Base-by-base conservation (phyloP, 495 filamentous ascomycete genomes). In the Glonium stellatum region DNA sequence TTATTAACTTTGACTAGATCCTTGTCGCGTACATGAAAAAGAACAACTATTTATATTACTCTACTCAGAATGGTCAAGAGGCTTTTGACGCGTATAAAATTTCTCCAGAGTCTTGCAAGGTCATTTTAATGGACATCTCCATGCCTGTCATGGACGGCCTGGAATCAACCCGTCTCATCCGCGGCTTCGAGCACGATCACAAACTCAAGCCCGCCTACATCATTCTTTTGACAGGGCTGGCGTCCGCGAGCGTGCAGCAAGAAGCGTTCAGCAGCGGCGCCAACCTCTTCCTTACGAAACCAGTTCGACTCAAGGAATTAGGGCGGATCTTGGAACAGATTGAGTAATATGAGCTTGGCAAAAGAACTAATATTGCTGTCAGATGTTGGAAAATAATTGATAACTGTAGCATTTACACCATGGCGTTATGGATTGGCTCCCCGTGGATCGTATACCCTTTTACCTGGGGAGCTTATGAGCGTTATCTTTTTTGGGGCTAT, bases 361-460 rank as follows among this genome's bases (percentile, higher is more conserved):
- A 8, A 15, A 39, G 8, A 39, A 39, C 15, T 8, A 39, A 8
- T 39, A 15, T 39, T 15, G 36, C 36, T 39, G 36, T 39, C 15
- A 8, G 15, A 39, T 15, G 36, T 15, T n/a, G n/a, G n/a, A n/a
- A n/a, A n/a, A 39, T 39, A 8, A 15, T 8, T 15, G 36, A 39
- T 39, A 15, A 15, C 15, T 39, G 36, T 8, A 34, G 79, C 69
- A n/a, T 76, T 59, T 15, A 8, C 22, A 53, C 58, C 46, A 63
- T 55, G 42, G 60, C 57, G 41, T 66, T 70, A 22, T 68, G 36
- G 8, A 8, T 39, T 39, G 36, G 15, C 8, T 39, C 36, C 36
- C 15, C 36, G 8, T 8, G 15, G 36, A 39, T 39, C 36, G 36
- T 39, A 39, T 39, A 39, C 36, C 36, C 36, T 39, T 39, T 39